Evolutionary conservation across 352 stramenopile species (phyloP).

Genomic region (Phytopythium ostracodes): DNA sequence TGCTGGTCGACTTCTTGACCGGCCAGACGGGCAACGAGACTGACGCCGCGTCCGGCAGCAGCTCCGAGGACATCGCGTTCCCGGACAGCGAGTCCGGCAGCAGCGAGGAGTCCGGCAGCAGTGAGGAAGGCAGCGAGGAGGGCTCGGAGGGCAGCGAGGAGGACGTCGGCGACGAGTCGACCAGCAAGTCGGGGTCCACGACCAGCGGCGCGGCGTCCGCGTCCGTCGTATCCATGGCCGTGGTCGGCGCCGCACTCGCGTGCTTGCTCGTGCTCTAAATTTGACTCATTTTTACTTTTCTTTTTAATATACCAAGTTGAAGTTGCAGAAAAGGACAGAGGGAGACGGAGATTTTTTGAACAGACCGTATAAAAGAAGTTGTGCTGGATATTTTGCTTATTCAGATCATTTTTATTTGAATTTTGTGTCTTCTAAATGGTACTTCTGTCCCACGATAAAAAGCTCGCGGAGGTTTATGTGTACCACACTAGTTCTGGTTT

Average conservation of each 20-base stretch:
- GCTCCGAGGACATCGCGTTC: conserved; percentile 9
- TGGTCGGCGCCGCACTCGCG: neutral
- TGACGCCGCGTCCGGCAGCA: conserved; percentile 14
- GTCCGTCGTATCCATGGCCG: neutral
- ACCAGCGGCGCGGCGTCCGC: neutral
- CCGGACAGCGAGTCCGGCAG: conserved; percentile 23
- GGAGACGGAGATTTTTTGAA: too few relatives aligned
- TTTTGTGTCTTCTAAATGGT: too few relatives aligned
- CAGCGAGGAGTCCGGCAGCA: conserved; percentile 3
- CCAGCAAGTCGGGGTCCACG: neutral
- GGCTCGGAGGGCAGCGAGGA: neutral
- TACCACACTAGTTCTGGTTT: too few relatives aligned
- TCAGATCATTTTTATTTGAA: too few relatives aligned
- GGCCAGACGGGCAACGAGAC: conserved; percentile 64
- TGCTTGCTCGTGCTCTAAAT: neutral
- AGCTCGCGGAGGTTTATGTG: too few relatives aligned
- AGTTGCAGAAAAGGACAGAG: neutral
- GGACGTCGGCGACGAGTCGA: neutral
- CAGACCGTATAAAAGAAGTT: neutral
- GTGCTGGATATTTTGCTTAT: neutral
- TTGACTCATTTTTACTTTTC: neutral
- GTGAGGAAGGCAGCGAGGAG: neutral
- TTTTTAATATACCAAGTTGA: neutral
- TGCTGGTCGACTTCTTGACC: conserved; percentile 47
- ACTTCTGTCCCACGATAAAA: too few relatives aligned